Evolutionary conservation across 805 yeast species (phyloP), one percentile per base, ranked within the genome.

Genomic region (Pachysolen tannophilus): DNA sequence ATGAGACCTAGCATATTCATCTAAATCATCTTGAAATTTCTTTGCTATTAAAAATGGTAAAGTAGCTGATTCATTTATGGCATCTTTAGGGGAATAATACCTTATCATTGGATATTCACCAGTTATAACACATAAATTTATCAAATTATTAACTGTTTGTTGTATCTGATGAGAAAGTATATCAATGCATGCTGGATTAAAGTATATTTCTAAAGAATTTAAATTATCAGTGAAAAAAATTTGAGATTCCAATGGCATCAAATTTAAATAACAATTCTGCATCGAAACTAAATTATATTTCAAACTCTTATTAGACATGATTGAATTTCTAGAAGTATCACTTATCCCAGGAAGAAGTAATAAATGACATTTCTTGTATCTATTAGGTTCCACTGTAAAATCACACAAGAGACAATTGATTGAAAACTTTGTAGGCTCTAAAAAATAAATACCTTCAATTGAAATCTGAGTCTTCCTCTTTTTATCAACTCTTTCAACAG

Each of bases 51-150:
- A 61, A 47, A 70, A 74, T 2, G 92, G 82, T 19, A 82, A 60
- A 20, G 72, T 56, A 4, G 78, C 61, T 0, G 87, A 79, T 18
- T 69, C 67, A 44, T 73, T 69, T 20, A 60, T 53, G 8, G 67
- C 63, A 13, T 69, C 61, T 28, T 70, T 70, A 5, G 78, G 69
- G 7, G 74, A 64, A 50, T 76, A 79, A 57, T 75, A 84, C 45
- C 98, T 67, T 15, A 92, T 74, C 29, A 82, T 71, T 2, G 98
- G 98, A 46, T 82, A 84, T 50, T 88, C 97, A 10, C 94, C 94
- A 2, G 92, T 76, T 8, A 82, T 51, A 6, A 82, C 72, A 63
- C 94, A 83, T 17, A 85, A 47, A 44, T 79, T 75, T 20, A 86
- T 75, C 44, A 92, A 62, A 16, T 85, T 55, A 26, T 71, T 61